Evolutionary conservation across 73 alveolate genomes (phyloP), one percentile per base, ranked within the genome.

Genomic region (Paramecium caudatum): DNA sequence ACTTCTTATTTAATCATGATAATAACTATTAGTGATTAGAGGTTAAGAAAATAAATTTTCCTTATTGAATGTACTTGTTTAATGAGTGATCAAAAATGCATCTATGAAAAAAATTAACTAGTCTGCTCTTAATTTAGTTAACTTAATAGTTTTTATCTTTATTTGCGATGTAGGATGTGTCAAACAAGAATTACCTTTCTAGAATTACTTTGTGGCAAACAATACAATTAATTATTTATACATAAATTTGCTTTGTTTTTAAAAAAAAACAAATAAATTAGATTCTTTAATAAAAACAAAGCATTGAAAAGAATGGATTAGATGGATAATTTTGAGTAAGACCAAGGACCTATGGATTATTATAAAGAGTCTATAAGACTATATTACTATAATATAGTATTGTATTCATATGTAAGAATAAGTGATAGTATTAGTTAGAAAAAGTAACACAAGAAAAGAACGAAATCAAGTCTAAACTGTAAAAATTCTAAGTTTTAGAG

Each of bases 281-380:
- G 80, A 55, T 55, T 55, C 80, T 27, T 55, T 55, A 55, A 55
- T 49, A 49, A 55, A 55, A 55, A 55, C 23, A 55, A 55, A 55
- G 80, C 30, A 55, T 55, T 49, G 19, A 27, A 27, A 9, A 55
- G 80, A 55, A 55, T 55, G 80, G 80, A 55, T 10, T 55, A 55
- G 30, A 55, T 37, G 23, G 80, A 55, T 19, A 55, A 55, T 55
- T 55, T 55, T 4, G 80, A 55, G 30, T 55, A 55, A 21, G 80
- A 55, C 30, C 80, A 55, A 27, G 80, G 80, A 65, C 83, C 83
- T 32, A 65, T 65, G 9, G 88, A 74, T 34, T 74, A 74, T 43
- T 74, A 74, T 43, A 37, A 45, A 39, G 88, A 74, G 32, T 41
- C 69, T 3, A 39, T 74, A 34, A 36, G 88, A 5, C 88, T 74